Evolutionary conservation across 2,329 filamentous ascomycete species (phyloP).

Genomic region (Colletotrichum sp.): DNA sequence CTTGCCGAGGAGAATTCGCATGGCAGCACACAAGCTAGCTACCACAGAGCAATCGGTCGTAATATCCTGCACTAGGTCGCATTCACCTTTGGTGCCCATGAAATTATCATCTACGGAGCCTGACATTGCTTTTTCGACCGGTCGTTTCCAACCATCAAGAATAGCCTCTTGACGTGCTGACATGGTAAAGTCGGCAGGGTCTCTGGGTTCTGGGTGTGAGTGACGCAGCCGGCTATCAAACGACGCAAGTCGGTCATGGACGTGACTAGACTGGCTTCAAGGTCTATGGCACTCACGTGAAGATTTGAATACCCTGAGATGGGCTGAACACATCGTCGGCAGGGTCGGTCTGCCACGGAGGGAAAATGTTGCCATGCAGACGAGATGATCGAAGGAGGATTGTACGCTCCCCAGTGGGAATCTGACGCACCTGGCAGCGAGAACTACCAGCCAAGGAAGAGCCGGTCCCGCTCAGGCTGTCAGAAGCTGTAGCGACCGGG

Average conservation of each 20-base stretch:
- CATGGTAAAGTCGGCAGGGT: constrained; percentile 71
- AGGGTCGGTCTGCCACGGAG: constrained; percentile 78
- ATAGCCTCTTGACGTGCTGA: constrained; percentile 76
- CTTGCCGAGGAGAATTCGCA: constrained; percentile 72
- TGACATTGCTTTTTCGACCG: constrained; percentile 63
- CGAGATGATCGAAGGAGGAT: constrained; percentile 79
- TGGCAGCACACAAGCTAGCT: constrained; percentile 86
- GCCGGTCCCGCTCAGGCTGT: constrained; percentile 28
- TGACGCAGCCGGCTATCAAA: neutral
- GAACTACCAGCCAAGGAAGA: neutral
- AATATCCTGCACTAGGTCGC: constrained; percentile 93
- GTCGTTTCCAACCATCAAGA: constrained; percentile 86
- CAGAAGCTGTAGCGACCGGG: neutral
- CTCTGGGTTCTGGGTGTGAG: constrained; percentile 52
- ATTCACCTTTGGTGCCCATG: constrained; percentile 63
- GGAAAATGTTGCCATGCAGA: constrained; percentile 83
- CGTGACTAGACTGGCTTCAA: neutral
- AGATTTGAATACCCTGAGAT: constrained; percentile 55
- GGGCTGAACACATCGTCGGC: constrained; percentile 65
- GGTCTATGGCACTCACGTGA: constrained; percentile 57
- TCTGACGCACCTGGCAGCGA: constrained; percentile 52
- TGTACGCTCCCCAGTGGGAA: constrained; percentile 75
- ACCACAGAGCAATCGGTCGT: constrained; percentile 98
- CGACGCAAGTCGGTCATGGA: neutral
- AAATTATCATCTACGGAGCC: constrained; percentile 44